These are phyloP conservation scores for Oropetium thomaeum DNA, from an alignment of 176 grass and related monocot genomes.

Conservation along the genomic window DNA sequence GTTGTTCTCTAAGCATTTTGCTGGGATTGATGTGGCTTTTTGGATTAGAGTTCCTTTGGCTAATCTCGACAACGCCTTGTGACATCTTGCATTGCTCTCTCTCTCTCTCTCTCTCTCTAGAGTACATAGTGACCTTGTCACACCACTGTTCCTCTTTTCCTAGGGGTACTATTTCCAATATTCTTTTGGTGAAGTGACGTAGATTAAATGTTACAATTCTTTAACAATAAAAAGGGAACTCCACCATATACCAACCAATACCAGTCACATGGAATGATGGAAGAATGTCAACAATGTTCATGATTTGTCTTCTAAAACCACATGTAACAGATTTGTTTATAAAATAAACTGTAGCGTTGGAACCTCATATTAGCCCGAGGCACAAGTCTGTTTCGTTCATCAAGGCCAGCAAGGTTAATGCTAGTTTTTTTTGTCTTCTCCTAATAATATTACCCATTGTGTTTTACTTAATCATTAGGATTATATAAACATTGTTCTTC, in stretches of 20 bases:
- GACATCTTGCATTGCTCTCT: slow-evolving; percentile 2
- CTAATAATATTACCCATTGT: not conserved
- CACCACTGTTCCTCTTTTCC: slow-evolving; percentile 50
- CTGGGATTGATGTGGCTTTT: slow-evolving; percentile 32
- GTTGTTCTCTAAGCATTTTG: slow-evolving; percentile 33
- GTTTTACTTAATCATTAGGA: not conserved
- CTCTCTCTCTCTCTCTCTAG: slow-evolving; percentile 11
- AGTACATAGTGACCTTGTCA: slow-evolving; percentile 61
- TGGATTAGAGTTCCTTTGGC: slow-evolving; percentile 33
- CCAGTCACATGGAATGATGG: slow-evolving; percentile 63
- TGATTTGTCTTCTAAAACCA: slow-evolving; percentile 34
- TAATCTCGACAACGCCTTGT: slow-evolving; percentile 43
- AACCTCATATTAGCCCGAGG: slow-evolving; percentile 8
- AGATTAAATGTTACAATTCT: slow-evolving; percentile 40
- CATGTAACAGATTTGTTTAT: slow-evolving; percentile 16
- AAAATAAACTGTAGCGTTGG: not conserved
- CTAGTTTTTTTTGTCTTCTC: slow-evolving; percentile 7
- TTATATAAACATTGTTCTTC: too few relatives aligned
- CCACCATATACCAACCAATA: slow-evolving; percentile 43
- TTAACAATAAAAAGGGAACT: slow-evolving; percentile 30
- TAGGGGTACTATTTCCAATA: slow-evolving; percentile 56
- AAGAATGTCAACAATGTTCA: slow-evolving; percentile 47
- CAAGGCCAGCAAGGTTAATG: slow-evolving; percentile 11
- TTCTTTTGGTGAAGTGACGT: slow-evolving; percentile 56
- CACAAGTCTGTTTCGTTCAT: not conserved